Conservation (phyloP, 2,329 filamentous ascomycete genomes). For the Alternaria angustiovoidea region DNA sequence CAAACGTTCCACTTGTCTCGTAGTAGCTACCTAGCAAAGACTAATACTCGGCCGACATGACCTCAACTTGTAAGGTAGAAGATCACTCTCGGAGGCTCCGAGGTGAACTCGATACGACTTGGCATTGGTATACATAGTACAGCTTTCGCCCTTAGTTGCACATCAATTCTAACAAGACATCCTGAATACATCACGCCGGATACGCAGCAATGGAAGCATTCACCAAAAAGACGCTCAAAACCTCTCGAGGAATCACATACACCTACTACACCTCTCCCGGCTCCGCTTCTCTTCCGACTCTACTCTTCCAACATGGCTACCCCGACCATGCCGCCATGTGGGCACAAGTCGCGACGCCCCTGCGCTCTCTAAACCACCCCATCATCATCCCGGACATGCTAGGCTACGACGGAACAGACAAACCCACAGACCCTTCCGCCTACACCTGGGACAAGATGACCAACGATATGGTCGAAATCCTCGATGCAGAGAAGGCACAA, state of each 20-base stretch:
- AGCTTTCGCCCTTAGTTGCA: not conserved
- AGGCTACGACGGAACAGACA: slow-evolving; percentile 50
- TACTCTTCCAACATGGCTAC: slow-evolving; percentile 59
- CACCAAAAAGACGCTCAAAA: slow-evolving; percentile 37
- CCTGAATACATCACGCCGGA: not conserved
- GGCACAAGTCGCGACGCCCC: slow-evolving; percentile 52
- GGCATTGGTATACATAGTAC: not conserved
- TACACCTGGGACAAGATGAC: slow-evolving; percentile 36
- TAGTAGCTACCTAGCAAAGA: slow-evolving; percentile 1
- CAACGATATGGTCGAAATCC: slow-evolving; percentile 36
- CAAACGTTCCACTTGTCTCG: not conserved
- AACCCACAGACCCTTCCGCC: slow-evolving; percentile 34
- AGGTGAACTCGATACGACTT: not conserved
- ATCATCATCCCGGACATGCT: slow-evolving; percentile 52
- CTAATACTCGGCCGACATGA: not conserved
- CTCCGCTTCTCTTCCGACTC: slow-evolving; percentile 30
- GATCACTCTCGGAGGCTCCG: not conserved
- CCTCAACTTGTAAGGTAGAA: not conserved
- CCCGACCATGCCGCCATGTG: slow-evolving; percentile 59
- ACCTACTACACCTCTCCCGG: slow-evolving; percentile 37
- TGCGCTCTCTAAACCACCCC: slow-evolving; percentile 53
- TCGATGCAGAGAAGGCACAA: slow-evolving; percentile 32
- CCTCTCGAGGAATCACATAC: slow-evolving; percentile 38
- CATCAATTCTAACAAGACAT: not conserved
- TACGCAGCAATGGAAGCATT: slow-evolving; percentile 36